Conservation (phyloP, 148 eudicot species). For the Rhododendron ovatum region DNA sequence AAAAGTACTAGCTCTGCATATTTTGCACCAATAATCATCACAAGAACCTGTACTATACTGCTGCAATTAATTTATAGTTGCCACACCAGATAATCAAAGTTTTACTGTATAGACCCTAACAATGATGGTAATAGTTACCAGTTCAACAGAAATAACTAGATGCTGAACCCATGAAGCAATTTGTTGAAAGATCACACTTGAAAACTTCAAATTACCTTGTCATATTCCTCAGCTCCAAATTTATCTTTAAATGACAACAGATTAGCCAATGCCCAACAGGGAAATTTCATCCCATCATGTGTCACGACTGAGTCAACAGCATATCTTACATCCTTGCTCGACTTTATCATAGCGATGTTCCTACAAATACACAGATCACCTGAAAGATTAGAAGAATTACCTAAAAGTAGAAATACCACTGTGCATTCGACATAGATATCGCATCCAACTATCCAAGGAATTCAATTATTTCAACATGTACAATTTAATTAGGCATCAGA, state of each 20-base stretch:
- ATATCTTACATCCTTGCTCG: conserved; percentile 78
- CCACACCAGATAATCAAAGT: background rate
- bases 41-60: background rate
- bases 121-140: background rate
- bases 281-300: conserved; percentile 81
- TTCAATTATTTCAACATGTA: background rate
- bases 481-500: background rate
- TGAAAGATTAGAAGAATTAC: background rate
- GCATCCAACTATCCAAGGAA: background rate
- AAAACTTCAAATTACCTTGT: conserved; percentile 37
- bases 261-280: conserved; percentile 78
- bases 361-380: conserved; percentile 29
- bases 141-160: background rate
- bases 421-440: background rate
- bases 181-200: background rate
- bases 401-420: background rate
- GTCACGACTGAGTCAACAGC: conserved; percentile 83
- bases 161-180: background rate
- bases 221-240: conserved; percentile 63
- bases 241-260: conserved; percentile 51
- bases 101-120: background rate
- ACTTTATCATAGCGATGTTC: conserved; percentile 80
- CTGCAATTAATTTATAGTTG: background rate
- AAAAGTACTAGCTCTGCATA: background rate
- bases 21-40: background rate